These are phyloP conservation scores for Xanthoceras sorbifolium DNA, from an alignment of 345 rosid genomes.

Conservation along the genomic window DNA sequence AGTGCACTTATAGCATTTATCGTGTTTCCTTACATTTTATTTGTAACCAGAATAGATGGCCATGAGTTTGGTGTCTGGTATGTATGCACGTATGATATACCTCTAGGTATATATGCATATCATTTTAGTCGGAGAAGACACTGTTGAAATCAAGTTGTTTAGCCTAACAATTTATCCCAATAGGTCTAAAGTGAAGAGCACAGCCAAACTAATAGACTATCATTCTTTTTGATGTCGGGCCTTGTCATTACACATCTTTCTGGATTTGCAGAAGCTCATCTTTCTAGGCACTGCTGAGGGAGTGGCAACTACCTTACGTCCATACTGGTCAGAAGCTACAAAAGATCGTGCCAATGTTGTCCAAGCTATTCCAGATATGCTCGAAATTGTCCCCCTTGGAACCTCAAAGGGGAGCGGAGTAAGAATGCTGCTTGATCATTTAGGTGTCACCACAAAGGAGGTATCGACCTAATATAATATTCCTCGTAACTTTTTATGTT, in stretches of 20 bases:
- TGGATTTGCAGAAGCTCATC: slow-evolving; percentile 63
- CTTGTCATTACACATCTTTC: slow-evolving; percentile 18
- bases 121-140: not conserved
- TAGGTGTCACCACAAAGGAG: slow-evolving; percentile 69
- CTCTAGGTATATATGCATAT: not conserved
- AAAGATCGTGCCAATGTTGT: slow-evolving; percentile 61
- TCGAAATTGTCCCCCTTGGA: slow-evolving; percentile 81
- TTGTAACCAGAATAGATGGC: not conserved
- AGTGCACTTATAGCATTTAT: not conserved
- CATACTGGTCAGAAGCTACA: slow-evolving; percentile 87
- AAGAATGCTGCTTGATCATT: slow-evolving; percentile 70
- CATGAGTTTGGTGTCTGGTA: not conserved
- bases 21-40: not conserved
- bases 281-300: slow-evolving; percentile 77
- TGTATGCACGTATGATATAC: not conserved
- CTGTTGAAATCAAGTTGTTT: not conserved
- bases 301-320: slow-evolving; percentile 61
- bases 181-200: not conserved
- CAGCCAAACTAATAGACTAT: not conserved
- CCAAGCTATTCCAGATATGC: slow-evolving; percentile 86
- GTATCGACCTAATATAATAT: slow-evolving; percentile 33
- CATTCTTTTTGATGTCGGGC: slow-evolving; percentile 7
- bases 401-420: slow-evolving; percentile 92
- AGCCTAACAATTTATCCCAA: not conserved
- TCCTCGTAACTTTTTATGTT: not conserved